phyloP scores from a whole-genome alignment of 1,284 basidiomycete genomes.

The Boletus hoseneyae region DNA sequence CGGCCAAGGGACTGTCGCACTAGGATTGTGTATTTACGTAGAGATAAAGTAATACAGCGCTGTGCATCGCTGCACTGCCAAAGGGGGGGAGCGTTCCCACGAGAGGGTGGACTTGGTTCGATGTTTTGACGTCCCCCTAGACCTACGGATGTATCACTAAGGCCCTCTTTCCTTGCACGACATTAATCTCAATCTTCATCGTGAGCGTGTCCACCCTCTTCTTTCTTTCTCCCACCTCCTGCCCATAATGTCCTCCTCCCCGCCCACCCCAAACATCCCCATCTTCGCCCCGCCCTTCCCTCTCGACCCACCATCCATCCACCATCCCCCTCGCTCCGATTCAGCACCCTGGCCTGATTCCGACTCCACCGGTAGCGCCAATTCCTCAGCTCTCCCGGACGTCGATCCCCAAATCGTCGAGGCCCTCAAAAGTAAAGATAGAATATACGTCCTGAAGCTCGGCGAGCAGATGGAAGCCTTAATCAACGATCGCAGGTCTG shows the following conservation, averaged over 20 bases:
- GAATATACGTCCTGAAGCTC: conserved; percentile 78
- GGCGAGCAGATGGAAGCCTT: conserved; percentile 78
- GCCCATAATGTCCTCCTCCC: conserved; percentile 11
- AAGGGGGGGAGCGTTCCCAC: conserved; percentile 23
- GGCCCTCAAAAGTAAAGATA: conserved; percentile 81
- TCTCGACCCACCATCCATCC: background rate
- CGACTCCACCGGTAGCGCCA: conserved; percentile 24
- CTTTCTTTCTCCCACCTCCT: background rate
- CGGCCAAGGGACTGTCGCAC: conserved; percentile 12
- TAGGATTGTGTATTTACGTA: conserved; percentile 3
- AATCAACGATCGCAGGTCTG: conserved; percentile 68
- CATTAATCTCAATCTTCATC: too few species aligned
- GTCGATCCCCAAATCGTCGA: conserved; percentile 73
- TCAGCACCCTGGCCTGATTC: conserved; percentile 30
- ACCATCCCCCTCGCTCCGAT: conserved; percentile 23
- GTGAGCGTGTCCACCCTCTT: background rate
- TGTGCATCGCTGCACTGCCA: conserved; percentile 12
- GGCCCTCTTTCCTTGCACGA: background rate
- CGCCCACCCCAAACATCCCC: conserved; percentile 14
- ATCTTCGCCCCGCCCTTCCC: background rate
- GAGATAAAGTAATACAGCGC: background rate
- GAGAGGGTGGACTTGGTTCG: conserved; percentile 4
- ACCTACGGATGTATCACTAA: conserved; percentile 29
- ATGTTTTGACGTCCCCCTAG: conserved; percentile 26
- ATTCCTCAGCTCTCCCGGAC: conserved; percentile 29